These are phyloP conservation scores for Stagonosporopsis rhizophila DNA, from an alignment of 2,329 filamentous ascomycete species.

Conservation along the genomic window DNA sequence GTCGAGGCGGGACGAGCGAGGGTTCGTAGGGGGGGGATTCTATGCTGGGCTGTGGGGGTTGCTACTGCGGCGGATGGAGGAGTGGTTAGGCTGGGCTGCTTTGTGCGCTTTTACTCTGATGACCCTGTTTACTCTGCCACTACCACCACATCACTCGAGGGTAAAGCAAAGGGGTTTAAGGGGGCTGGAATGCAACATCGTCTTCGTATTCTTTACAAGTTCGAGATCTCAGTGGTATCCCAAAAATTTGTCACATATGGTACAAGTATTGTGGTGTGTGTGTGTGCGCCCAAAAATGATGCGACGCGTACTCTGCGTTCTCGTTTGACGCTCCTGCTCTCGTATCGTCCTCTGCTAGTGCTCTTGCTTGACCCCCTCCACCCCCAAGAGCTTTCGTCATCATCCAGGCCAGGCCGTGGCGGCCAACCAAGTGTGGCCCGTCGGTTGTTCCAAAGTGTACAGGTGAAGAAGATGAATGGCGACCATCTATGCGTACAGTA, in stretches of 20 bases:
- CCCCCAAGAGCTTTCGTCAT: too few relatives aligned
- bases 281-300: background rate
- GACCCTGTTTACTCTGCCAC: too few relatives aligned
- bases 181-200: background rate
- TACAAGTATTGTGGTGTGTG: background rate
- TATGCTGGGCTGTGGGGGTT: too few relatives aligned
- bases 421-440: background rate
- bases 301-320: background rate
- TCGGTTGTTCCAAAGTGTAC: slow-evolving; percentile 14
- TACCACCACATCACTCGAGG: too few relatives aligned
- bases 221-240: slow-evolving; percentile 1
- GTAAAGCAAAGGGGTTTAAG: too few relatives aligned
- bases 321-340: background rate
- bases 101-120: too few relatives aligned
- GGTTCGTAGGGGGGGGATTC: too few relatives aligned
- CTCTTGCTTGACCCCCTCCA: too few relatives aligned
- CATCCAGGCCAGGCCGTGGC: background rate
- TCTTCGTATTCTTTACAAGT: slow-evolving; percentile 11
- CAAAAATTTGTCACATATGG: slow-evolving; percentile 12
- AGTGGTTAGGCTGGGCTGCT: too few relatives aligned
- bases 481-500: slow-evolving; percentile 16
- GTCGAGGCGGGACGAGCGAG: too few relatives aligned
- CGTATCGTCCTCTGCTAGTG: background rate
- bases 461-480: slow-evolving; percentile 22
- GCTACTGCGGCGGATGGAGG: too few relatives aligned